Conservation (phyloP, 495 filamentous ascomycete species). For the Xylaria palmicola region DNA sequence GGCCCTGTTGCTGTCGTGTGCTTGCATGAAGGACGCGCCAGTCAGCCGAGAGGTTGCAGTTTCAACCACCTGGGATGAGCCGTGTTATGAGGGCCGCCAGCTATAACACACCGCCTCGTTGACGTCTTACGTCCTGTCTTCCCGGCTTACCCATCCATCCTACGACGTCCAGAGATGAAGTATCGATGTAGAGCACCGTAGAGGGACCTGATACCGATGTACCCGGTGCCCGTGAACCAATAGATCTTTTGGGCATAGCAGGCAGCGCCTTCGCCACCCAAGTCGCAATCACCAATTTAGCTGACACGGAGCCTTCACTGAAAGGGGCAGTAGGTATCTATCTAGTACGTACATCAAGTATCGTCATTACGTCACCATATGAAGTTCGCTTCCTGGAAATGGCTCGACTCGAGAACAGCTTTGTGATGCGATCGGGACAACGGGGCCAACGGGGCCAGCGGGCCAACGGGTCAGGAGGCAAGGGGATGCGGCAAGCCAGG, state of each 20-base stretch:
- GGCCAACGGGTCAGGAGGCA: neutral
- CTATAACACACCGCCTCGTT: slow-evolving; percentile 4
- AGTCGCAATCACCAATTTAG: neutral
- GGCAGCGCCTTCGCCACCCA: neutral
- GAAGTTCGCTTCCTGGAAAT: neutral
- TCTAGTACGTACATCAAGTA: neutral
- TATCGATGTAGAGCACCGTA: too few species aligned
- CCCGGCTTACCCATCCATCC: neutral
- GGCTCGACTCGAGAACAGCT: neutral
- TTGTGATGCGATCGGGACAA: neutral
- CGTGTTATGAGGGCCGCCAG: neutral
- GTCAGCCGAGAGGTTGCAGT: neutral
- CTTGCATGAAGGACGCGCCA: neutral
- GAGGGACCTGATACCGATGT: neutral
- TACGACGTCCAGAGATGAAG: neutral
- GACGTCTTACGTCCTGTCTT: neutral
- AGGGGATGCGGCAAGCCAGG: neutral
- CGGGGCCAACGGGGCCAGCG: too few species aligned
- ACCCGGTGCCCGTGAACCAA: neutral
- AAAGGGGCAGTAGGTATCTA: neutral
- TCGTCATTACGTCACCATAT: slow-evolving; percentile 2
- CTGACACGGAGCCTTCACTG: neutral
- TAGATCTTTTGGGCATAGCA: neutral
- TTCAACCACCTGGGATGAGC: neutral
- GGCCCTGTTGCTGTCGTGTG: neutral